Evolutionary conservation across 1,284 basidiomycete species (phyloP).

Genomic region (Ustilago loliicola): DNA sequence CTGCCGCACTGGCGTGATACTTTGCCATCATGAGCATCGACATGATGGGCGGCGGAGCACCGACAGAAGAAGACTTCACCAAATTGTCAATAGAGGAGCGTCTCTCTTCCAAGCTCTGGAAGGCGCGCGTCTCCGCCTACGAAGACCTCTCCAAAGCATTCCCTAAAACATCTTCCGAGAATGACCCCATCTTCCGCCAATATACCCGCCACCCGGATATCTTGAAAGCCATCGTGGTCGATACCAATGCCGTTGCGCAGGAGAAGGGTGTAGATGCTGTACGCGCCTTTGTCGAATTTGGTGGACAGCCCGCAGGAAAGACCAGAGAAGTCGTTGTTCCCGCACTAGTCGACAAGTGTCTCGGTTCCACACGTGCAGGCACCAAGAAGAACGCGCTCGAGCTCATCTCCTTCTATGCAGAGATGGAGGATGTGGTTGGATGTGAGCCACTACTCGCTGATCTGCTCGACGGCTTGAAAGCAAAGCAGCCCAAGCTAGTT

Average conservation of each 20-base stretch:
- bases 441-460: constrained; percentile 88
- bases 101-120: constrained; percentile 85
- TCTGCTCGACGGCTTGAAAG: constrained; percentile 84
- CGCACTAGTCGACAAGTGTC: constrained; percentile 93
- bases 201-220: constrained; percentile 79
- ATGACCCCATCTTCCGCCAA: constrained; percentile 92
- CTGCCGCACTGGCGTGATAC: not conserved
- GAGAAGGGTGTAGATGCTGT: constrained; percentile 92
- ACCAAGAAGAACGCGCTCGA: constrained; percentile 92
- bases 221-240: constrained; percentile 71
- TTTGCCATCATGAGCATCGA: constrained; percentile 43
- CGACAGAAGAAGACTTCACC: constrained; percentile 88
- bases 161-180: constrained; percentile 81
- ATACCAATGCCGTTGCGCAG: constrained; percentile 96
- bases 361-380: constrained; percentile 85
- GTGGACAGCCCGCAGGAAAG: constrained; percentile 81
- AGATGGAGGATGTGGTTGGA: constrained; percentile 83
- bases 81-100: constrained; percentile 84
- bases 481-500: constrained; percentile 96
- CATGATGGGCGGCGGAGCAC: constrained; percentile 43
- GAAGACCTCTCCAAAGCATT: constrained; percentile 77
- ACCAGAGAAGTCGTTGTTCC: constrained; percentile 86
- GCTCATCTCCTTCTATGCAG: constrained; percentile 88
- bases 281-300: constrained; percentile 83
- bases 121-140: constrained; percentile 93